Base-by-base conservation (phyloP, 305 asterid genomes). In the Fraxinus ornus region DNA sequence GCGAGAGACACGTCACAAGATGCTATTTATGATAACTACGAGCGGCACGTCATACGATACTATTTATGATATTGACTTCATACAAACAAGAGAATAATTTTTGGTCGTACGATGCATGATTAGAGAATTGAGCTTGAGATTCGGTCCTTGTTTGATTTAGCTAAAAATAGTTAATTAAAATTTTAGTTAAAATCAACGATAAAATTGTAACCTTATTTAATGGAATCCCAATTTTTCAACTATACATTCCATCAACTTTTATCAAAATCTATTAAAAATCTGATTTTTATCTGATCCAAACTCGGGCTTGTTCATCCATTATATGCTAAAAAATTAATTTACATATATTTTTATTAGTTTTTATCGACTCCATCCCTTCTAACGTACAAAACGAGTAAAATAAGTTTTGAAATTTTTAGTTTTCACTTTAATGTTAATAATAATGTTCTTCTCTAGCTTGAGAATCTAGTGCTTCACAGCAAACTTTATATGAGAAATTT, bases 401-500 rank as follows among this genome's bases (percentile, higher is more conserved):
- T 49, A 49, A 15, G 60, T 49, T 49, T 47, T 49, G 21, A 49
- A 49, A 49, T 3, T 49, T 47, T 47, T 44, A 44, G n/a, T 2
- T 76, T 47, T 15, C 33, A 4, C 70, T 13, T 26, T 22, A 3
- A 12, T 22, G 30, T 21, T 55, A 24, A 76, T 21, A 24, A 76
- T 21, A 8, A 22, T 60, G 28, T 26, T 68, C 19, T 68, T 66
- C 35, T 19, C 22, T 66, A 66, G 36, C 33, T 66, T 22, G n/a
- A 66, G 36, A 66, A 26, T 26, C 74, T 10, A 66, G 7, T 66
- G 30, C 35, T 1, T 22, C 36, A 22, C 35, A 66, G 13, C 74
- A 66, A 24, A 37, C 60, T 64, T 68, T 8, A 41, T 26, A 62
- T 80, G 83, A 88, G 85, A 78, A 81, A 80, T 26, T 78, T 72